phyloP scores from a whole-genome alignment of 768 basidiomycete genomes.

The Amyloporia xantha region DNA sequence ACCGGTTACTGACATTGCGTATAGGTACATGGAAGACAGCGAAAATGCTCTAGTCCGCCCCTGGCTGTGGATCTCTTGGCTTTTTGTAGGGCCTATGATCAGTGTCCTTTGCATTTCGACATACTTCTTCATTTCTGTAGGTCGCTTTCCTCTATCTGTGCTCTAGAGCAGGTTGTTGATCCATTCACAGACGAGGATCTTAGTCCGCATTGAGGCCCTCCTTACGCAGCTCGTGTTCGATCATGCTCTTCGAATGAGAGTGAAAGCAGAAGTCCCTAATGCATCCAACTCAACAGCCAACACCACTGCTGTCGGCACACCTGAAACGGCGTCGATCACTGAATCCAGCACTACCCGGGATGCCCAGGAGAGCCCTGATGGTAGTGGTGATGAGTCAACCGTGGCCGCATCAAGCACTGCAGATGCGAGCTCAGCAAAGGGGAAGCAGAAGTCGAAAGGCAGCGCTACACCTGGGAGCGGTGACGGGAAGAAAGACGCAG shows the following conservation, averaged over 20 bases:
- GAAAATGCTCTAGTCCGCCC: conserved; percentile 46
- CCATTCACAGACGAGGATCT: conserved; percentile 25
- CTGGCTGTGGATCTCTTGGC: conserved; percentile 58
- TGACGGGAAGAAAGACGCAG: neutral
- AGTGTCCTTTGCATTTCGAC: conserved; percentile 41
- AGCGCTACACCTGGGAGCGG: neutral
- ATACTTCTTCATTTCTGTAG: conserved; percentile 34
- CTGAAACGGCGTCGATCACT: conserved; percentile 20
- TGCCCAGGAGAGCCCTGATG: too few species aligned
- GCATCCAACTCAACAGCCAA: conserved; percentile 10
- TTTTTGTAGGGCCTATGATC: conserved; percentile 42
- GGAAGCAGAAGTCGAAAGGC: conserved; percentile 5
- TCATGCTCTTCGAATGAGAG: conserved; percentile 46
- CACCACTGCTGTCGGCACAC: conserved; percentile 19
- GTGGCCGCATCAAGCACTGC: conserved; percentile 2
- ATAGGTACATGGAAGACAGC: conserved; percentile 34
- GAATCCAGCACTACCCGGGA: too few species aligned
- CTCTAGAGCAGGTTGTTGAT: neutral
- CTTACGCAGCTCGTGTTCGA: conserved; percentile 50
- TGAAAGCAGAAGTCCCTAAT: conserved; percentile 30
- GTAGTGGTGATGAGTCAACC: conserved; percentile 7
- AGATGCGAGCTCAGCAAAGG: conserved; percentile 9
- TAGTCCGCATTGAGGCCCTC: conserved; percentile 39
- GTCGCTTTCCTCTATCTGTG: neutral
- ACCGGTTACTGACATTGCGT: neutral